A percentile compares a stretch with the other conserved stretches of the same genome.
phyloP scores from a whole-genome alignment of 192 early-diverging fungal genomes.

The Rhizophlyctis rosea region DNA sequence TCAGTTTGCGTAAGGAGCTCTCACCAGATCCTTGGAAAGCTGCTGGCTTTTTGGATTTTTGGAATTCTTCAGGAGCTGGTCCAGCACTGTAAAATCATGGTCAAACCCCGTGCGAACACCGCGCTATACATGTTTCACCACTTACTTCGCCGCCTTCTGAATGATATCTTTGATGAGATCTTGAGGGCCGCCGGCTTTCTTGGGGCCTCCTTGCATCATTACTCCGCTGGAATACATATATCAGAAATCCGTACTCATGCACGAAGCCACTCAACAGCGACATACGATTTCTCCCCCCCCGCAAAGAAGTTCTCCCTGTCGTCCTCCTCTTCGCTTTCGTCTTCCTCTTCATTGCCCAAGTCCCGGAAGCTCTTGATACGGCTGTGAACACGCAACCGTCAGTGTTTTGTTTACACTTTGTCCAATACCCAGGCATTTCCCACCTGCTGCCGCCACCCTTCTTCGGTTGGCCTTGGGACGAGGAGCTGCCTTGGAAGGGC shows the following conservation, averaged over 20 bases:
- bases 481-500: neutral
- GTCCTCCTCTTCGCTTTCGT: slow-evolving; percentile 25
- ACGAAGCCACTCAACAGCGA: too few relatives aligned
- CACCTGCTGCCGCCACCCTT: neutral
- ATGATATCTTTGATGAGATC: slow-evolving; percentile 74
- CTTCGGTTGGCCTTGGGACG: neutral
- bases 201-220: slow-evolving; percentile 44
- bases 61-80: slow-evolving; percentile 19
- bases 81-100: slow-evolving; percentile 23
- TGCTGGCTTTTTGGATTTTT: neutral
- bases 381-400: neutral
- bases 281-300: slow-evolving; percentile 94
- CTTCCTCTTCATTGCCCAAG: slow-evolving; percentile 14
- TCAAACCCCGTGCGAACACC: too few relatives aligned
- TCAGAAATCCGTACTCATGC: too few relatives aligned
- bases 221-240: slow-evolving; percentile 31
- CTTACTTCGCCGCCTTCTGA: slow-evolving; percentile 68
- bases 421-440: neutral
- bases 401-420: neutral
- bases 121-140: too few relatives aligned
- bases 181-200: slow-evolving; percentile 36
- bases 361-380: slow-evolving; percentile 32
- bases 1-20: neutral
- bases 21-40: neutral
- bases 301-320: slow-evolving; percentile 67